Evolutionary conservation across 306 rosid genomes (phyloP), one percentile per base, ranked within the genome.

Genomic region (Fagus sylvatica): DNA sequence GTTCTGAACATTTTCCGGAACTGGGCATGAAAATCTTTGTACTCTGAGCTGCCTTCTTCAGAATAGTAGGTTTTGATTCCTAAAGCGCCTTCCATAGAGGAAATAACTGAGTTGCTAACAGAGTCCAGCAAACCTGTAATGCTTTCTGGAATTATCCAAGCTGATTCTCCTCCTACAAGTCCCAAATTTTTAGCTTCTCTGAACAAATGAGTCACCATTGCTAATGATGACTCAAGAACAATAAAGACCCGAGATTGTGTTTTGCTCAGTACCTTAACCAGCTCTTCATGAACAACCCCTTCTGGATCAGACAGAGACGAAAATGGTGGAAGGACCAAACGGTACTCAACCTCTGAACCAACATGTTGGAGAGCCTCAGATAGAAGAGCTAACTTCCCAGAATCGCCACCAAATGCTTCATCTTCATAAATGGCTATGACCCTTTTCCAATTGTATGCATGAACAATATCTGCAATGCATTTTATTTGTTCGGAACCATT

Each of bases 131-230:
- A 67, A 85, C 83, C 86, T 13, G 92, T 79, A 43, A 86, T 69
- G 60, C 87, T 80, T 69, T 90, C 96, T 57, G 93, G 74, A 48
- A 90, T 40, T 71, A 90, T 89, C 97, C 97, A 93, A 76, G 74
- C 89, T 7, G 97, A 84, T 0, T 83, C 90, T 53, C 69, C 82
- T 37, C 61, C 83, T 56, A 90, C 71, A 28, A 90, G 83, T 82
- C 85, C 91, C 72, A 82, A 12, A 36, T 79, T 81, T 67, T 84
- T 87, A 62, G 94, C 93, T 75, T 82, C 89, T 68, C 73, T 76
- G 30, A 90, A 88, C 79, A 92, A 73, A 84, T 81, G 83, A 11
- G 66, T 80, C 71, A 79, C 75, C 84, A 85, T 87, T 36, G 89
- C 86, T 9, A 85, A 75, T 30, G 97, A 84, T 43, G 90, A 83